Evolutionary conservation across 2,329 filamentous ascomycete species (phyloP), one percentile per base, ranked within the genome.

Genomic region (Colletotrichum zoysiae): DNA sequence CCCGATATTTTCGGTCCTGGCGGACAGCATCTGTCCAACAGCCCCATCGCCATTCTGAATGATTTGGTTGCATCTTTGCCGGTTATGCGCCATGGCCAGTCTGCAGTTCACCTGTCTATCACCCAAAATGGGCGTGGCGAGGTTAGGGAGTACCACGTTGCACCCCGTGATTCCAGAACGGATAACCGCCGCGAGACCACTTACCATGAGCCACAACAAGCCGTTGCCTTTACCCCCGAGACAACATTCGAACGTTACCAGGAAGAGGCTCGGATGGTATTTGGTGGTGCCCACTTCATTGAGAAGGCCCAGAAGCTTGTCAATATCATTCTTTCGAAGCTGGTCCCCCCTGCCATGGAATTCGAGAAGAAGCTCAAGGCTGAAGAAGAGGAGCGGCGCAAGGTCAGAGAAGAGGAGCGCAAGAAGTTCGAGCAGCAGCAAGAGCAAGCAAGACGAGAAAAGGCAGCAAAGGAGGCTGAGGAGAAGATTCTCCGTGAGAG

Each of bases 261-360:
- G 78, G 94, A 98, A 78, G 97, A 98, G 80, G 92, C 95, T 11
- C 91, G 92, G 74, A 91, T 99, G 80, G 87, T 98, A 0, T 98
- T 96, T 80, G 93, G 93, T 35, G 82, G 85, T 30, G 86, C 83
- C 60, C 88, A 91, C 60, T 68, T 73, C 64, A 79, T 88, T 4
- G 95, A 97, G 60, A 93, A 93, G 78, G 88, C 91, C 2, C 86
- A 88, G 72, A 89, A 89, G 65, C 86, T 97, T 20, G 83, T 91
- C 74, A 91, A 89, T 75, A 87, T 90, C 2, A 88, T 99, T 35
- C 85, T 94, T 51, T 91, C 89, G 56, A 83, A 90, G 51, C 88
- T 99, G 73, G 91, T 95, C 3, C 96, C 96, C 51, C 91, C 93
- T 30, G 95, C 95, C 9, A 91, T 97, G 72, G 91, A 95, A 78